Evolutionary conservation across 2,329 filamentous ascomycete species (phyloP).

Genomic region (Orbilia javanica): DNA sequence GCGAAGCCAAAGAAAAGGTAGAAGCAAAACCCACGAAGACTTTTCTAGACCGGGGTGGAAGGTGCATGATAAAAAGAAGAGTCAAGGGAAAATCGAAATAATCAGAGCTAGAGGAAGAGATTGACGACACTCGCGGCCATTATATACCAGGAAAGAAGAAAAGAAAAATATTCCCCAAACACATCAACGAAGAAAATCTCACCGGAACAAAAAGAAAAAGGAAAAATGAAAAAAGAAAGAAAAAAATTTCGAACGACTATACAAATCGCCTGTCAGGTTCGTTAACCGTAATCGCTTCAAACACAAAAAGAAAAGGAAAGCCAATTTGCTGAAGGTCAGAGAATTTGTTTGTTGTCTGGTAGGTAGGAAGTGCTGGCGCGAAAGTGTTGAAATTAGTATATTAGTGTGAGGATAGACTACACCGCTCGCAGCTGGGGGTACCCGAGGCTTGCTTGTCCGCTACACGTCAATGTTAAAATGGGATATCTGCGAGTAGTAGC

Average conservation of each 20-base stretch:
- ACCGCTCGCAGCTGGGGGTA: slow-evolving; percentile 56
- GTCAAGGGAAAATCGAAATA: neutral
- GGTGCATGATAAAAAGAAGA: neutral
- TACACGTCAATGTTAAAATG: slow-evolving; percentile 78
- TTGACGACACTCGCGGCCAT: slow-evolving; percentile 17
- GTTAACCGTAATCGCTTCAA: slow-evolving; percentile 54
- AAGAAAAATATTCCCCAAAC: slow-evolving; percentile 2
- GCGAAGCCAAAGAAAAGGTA: slow-evolving; percentile 21
- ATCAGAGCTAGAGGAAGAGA: neutral
- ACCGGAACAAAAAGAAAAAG: too few species aligned
- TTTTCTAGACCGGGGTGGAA: slow-evolving; percentile 27
- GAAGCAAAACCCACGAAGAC: slow-evolving; percentile 28
- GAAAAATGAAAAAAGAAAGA: too few species aligned
- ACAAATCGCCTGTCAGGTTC: slow-evolving; percentile 36
- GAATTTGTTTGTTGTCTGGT: slow-evolving; percentile 27
- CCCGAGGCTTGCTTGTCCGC: neutral
- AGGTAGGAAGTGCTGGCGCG: slow-evolving; percentile 1
- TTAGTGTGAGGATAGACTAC: slow-evolving; percentile 63
- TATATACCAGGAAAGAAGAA: slow-evolving; percentile 35
- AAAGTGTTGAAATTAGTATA: slow-evolving; percentile 2
- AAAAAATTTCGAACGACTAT: slow-evolving; percentile 4
- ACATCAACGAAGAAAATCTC: neutral
- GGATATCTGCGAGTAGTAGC: slow-evolving; percentile 80
- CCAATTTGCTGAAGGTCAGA: slow-evolving; percentile 39
- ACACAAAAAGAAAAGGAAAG: slow-evolving; percentile 42